Evolutionary conservation across 805 yeast genomes (phyloP).

Genomic region (Saccharomycopsis fermentans): DNA sequence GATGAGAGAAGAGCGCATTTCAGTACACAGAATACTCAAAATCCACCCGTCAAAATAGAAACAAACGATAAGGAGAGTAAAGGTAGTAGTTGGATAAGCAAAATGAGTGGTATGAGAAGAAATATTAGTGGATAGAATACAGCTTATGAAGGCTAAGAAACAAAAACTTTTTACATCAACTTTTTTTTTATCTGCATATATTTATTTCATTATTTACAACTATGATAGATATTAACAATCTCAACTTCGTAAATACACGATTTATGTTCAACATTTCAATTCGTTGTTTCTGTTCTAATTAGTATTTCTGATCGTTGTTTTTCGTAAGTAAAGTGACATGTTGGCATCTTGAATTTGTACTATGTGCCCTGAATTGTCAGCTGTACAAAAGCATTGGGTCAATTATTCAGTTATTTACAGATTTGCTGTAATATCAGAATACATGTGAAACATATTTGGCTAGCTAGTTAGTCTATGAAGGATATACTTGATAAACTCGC

Average conservation of each 20-base stretch:
- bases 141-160: too few species aligned
- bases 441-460: too few species aligned
- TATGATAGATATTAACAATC: too few species aligned
- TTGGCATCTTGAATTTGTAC: not conserved
- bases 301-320: not conserved
- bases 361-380: not conserved
- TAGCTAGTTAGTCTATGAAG: too few species aligned
- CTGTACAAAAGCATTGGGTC: not conserved
- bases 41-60: not conserved
- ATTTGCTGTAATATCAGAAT: not conserved
- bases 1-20: not conserved
- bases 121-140: not conserved
- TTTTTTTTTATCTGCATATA: too few species aligned
- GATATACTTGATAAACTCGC: too few species aligned
- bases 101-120: not conserved
- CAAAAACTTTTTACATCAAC: too few species aligned
- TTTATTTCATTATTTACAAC: too few species aligned
- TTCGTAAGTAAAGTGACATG: not conserved
- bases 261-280: too few species aligned
- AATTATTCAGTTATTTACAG: not conserved
- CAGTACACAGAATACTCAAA: not conserved
- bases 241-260: too few species aligned
- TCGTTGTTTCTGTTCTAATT: not conserved
- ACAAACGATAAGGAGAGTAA: not conserved
- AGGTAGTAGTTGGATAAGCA: not conserved